Base-by-base conservation (phyloP, 257 asterid species). In the Handroanthus guayacan region DNA sequence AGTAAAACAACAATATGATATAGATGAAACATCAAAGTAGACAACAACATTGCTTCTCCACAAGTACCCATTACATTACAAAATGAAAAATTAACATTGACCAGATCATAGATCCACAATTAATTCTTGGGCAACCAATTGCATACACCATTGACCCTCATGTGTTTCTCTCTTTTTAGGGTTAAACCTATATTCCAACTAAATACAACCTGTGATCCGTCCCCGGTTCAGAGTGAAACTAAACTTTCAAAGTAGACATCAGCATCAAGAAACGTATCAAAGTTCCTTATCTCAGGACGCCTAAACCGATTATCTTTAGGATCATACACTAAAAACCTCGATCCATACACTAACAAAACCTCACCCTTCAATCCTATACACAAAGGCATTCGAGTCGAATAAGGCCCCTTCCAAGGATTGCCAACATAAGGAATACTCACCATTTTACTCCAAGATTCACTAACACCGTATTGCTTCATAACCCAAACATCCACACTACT, bases 401-500 rank as follows among this genome's bases (percentile, higher is more conserved):
- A 69, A 0, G 78, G 65, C 3, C 81, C 78, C 50, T 57, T 66
- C 73, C 83, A 75, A 2, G 75, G 82, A 63, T 62, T 75, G 39
- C 58, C 52, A 31, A 56, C 13, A 62, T 82, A 72, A 69, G 87
- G 86, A 82, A 86, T 57, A 8, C 67, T 67, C 54, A 70, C 71
- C 34, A 83, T 4, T 63, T 82, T 82, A 66, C 17, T 13, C 91
- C 89, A 84, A 66, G 85, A 78, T 54, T 81, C 83, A 2, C 66
- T 82, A 73, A 74, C 75, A 11, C 81, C 85, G 79, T 84, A 82
- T 5, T 75, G 9, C 71, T 78, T 82, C 89, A 87, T n/a, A 2
- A 87, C n/a, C 91, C 89, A 84, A 18, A 86, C 80, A 77, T 86
- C 86, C 6, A 65, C 55, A 20, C 75, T 56, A 14, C 18, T 52